Conservation (phyloP, 306 rosid species). For the Fragaria iinumae region DNA sequence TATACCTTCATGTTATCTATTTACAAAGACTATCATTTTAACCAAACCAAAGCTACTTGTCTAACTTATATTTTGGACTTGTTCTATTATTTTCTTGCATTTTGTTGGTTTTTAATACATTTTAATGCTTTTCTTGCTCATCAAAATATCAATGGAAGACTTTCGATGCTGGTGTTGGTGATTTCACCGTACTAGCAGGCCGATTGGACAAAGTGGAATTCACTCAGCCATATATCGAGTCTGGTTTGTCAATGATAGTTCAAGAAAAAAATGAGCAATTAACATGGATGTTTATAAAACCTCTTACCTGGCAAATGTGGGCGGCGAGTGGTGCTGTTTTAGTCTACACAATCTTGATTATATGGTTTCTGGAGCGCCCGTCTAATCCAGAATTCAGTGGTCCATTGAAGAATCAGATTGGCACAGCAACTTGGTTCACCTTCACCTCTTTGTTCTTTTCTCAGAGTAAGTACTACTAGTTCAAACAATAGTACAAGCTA, state of each 20-base stretch:
- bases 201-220: slow-evolving; percentile 58
- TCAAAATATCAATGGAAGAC: slow-evolving; percentile 40
- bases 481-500: neutral
- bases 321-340: slow-evolving; percentile 33
- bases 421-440: slow-evolving; percentile 60
- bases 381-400: slow-evolving; percentile 57
- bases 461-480: slow-evolving; percentile 49
- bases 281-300: slow-evolving; percentile 62
- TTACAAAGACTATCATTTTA: neutral
- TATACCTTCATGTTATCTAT: too few species aligned
- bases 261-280: slow-evolving; percentile 34
- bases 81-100: neutral
- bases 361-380: slow-evolving; percentile 61
- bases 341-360: slow-evolving; percentile 51
- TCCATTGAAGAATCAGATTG: slow-evolving; percentile 47
- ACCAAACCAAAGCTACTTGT: too few species aligned
- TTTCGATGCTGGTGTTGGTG: slow-evolving; percentile 60
- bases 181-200: slow-evolving; percentile 46
- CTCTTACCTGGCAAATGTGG: slow-evolving; percentile 75
- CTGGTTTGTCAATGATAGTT: slow-evolving; percentile 64
- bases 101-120: slow-evolving; percentile 9
- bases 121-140: neutral
- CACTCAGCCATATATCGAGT: slow-evolving; percentile 62
- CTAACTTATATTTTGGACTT: too few species aligned
- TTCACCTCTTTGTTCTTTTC: slow-evolving; percentile 74